Base-by-base conservation (phyloP, 2,329 filamentous ascomycete genomes). In the Fusarium citri region DNA sequence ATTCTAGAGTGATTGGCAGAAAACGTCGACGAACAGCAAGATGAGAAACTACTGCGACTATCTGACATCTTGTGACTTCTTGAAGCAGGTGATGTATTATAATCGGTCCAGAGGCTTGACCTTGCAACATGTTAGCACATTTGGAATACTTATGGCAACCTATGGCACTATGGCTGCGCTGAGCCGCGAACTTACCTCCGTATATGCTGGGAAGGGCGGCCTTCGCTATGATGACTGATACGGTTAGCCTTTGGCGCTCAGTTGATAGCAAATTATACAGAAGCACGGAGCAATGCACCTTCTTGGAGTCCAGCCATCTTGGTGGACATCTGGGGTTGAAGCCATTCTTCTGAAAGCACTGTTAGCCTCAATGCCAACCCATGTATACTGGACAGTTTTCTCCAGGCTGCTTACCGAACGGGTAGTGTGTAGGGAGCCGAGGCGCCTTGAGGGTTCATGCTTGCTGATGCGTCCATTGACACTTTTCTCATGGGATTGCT, bases 31-130 rank as follows among this genome's bases (percentile, higher is more conserved):
- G 84, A 84, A 20, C 81, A 80, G 72, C 83, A 83, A 3, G 83
- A 86, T 5, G 85, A 85, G 18, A 86, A 75, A 58, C 84, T 88
- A 79, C 85, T 85, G 55, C 82, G 80, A 68, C 86, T 88, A 69
- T 84, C 82, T 1, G 85, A 87, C 57, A 78, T 64, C 48, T 69
- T 77, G 63, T 80, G 78, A 14, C 64, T 74, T 42, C 62, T 63
- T 18, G 54, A 18, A 25, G 55, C 61, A 25, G 59, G n/a, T 14
- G 56, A 43, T 25, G 51, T 56, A 22, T 55, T 57, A 41, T 76
- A 68, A 5, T 76, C 73, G 11, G 64, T 65, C 72, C 68, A 74
- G 16, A 72, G 43, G 48, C 69, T 74, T 28, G 73, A 67, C 45
- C 73, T 75, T 57, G 8, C 22, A 26, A 30, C 48, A 16, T 45